These are phyloP conservation scores for Eimeria maxima DNA, from an alignment of 169 alveolate species.

Conservation along the genomic window DNA sequence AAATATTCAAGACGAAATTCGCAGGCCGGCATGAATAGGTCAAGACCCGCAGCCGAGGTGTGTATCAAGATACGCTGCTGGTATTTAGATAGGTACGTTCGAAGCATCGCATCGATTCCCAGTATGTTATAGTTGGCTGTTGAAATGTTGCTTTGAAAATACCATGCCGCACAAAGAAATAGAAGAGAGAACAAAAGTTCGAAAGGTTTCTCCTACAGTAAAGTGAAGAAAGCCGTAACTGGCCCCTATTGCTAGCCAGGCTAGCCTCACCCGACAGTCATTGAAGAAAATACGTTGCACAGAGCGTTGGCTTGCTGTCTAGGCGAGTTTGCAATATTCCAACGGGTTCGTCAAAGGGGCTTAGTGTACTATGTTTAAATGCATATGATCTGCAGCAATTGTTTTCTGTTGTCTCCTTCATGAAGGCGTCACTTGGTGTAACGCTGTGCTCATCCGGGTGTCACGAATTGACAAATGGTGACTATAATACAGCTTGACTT, in stretches of 20 bases:
- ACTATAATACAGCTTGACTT: background rate
- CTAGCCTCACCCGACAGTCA: background rate
- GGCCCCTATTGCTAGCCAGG: background rate
- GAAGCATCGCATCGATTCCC: background rate
- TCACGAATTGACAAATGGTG: no score
- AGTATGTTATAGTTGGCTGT: background rate
- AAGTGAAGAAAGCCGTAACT: background rate
- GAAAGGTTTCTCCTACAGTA: background rate
- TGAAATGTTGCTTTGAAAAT: background rate
- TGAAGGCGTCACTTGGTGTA: background rate
- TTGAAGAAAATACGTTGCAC: background rate
- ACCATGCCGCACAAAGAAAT: background rate
- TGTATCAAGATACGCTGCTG: background rate
- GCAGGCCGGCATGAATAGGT: background rate
- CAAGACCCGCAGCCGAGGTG: background rate
- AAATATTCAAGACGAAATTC: background rate
- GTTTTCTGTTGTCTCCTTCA: background rate
- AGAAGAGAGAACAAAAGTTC: background rate
- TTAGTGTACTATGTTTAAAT: background rate
- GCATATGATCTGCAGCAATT: background rate
- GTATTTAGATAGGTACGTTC: background rate
- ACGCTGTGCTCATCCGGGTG: background rate
- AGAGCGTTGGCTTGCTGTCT: background rate
- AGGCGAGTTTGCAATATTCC: background rate
- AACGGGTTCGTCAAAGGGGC: background rate